A percentile compares a stretch with the other conserved stretches of the same genome.
Evolutionary conservation across 495 filamentous ascomycete species (phyloP).

Genomic region (Lasiosphaeria miniovina): DNA sequence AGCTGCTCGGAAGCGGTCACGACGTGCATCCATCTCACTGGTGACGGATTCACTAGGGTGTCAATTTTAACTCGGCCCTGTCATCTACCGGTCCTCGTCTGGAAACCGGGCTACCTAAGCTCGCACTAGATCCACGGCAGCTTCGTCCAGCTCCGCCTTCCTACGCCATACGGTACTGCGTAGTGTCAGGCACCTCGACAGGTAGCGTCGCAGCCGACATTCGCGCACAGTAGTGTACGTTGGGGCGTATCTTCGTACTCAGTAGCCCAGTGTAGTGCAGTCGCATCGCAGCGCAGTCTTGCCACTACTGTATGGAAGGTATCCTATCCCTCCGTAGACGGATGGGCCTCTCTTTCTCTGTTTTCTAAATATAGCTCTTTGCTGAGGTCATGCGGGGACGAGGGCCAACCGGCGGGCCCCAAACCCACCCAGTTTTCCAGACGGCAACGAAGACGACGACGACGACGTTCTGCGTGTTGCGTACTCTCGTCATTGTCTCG

Average conservation of each 20-base stretch:
- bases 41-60: slow-evolving; percentile 1
- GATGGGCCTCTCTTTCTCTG: not conserved
- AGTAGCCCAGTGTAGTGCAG: not conserved
- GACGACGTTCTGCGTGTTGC: not conserved
- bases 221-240: too few species aligned
- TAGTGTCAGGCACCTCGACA: not conserved
- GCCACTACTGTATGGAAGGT: not conserved
- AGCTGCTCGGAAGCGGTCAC: not conserved
- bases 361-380: slow-evolving; percentile 12
- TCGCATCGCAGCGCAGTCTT: not conserved
- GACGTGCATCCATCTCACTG: slow-evolving; percentile 5
- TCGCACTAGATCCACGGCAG: too few species aligned
- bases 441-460: not conserved
- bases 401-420: not conserved
- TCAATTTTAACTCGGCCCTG: not conserved
- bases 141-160: too few species aligned
- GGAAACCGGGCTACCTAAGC: not conserved
- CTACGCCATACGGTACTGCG: too few species aligned
- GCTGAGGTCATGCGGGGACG: slow-evolving; percentile 8
- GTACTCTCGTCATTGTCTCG: not conserved
- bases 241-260: too few species aligned
- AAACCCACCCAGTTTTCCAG: not conserved
- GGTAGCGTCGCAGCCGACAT: not conserved
- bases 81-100: not conserved
- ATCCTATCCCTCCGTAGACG: not conserved